Percentiles rank a stretch among this genome's conserved stretches.
phyloP scores from a whole-genome alignment of 495 filamentous ascomycete species.

The Talaromyces proteolyticus region DNA sequence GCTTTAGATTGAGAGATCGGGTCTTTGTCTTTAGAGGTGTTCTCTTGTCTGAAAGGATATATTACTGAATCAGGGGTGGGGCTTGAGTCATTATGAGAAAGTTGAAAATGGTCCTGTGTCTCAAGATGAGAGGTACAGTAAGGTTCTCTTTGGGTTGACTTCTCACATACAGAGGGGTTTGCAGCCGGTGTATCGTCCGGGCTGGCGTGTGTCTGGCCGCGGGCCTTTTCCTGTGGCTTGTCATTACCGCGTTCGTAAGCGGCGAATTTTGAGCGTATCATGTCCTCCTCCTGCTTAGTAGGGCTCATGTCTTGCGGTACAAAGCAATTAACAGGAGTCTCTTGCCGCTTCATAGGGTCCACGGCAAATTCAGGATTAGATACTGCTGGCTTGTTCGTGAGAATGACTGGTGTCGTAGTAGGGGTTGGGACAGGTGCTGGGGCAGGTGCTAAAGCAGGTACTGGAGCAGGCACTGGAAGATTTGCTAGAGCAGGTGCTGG shows the following conservation, averaged over 20 bases:
- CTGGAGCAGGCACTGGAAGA: not conserved
- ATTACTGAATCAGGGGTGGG: too few relatives aligned
- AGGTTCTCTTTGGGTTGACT: too few relatives aligned
- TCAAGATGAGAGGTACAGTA: too few relatives aligned
- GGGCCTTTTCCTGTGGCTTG: not conserved
- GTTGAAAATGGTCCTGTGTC: too few relatives aligned
- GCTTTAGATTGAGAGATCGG: too few relatives aligned
- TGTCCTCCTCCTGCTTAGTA: not conserved
- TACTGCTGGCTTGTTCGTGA: not conserved
- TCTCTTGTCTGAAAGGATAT: too few relatives aligned
- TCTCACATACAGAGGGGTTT: not conserved
- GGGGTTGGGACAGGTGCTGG: not conserved
- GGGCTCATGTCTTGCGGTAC: conserved; percentile 3
- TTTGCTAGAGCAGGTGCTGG: not conserved
- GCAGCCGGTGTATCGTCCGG: not conserved
- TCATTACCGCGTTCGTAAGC: not conserved
- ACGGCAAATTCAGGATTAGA: not conserved
- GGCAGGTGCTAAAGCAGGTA: not conserved
- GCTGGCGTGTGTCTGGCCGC: not conserved
- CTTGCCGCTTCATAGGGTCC: not conserved
- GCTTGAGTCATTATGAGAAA: too few relatives aligned
- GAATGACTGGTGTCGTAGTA: not conserved
- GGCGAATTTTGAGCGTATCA: not conserved
- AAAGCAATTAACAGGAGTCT: not conserved
- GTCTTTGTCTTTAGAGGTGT: too few relatives aligned